phyloP scores from a whole-genome alignment of 2,329 filamentous ascomycete genomes.

The Hyphodiscus sp. region DNA sequence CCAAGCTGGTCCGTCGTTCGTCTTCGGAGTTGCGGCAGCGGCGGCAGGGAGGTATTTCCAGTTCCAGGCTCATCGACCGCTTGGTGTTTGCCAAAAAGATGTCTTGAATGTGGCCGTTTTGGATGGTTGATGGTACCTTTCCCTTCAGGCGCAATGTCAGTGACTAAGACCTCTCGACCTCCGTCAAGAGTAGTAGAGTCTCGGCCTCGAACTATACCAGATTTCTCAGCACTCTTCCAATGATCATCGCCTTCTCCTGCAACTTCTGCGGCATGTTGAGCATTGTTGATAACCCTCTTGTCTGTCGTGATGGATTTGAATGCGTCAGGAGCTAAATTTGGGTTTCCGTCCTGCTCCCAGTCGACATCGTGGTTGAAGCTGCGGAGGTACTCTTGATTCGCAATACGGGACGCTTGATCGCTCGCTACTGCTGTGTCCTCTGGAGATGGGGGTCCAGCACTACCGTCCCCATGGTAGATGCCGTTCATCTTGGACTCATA shows the following conservation, averaged over 20 bases:
- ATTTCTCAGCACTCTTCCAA: slow-evolving; percentile 59
- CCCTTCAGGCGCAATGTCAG: slow-evolving; percentile 56
- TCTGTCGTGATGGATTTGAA: slow-evolving; percentile 35
- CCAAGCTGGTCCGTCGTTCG: slow-evolving; percentile 62
- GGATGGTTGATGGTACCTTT: slow-evolving; percentile 51
- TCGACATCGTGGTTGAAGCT: slow-evolving; percentile 74
- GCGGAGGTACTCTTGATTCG: slow-evolving; percentile 44
- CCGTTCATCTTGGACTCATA: slow-evolving; percentile 56
- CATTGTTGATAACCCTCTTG: slow-evolving; percentile 51
- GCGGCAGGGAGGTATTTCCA: slow-evolving; percentile 48
- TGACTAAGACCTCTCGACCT: slow-evolving; percentile 65
- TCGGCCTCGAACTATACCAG: slow-evolving; percentile 55
- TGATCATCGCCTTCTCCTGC: slow-evolving; percentile 71
- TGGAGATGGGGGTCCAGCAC: slow-evolving; percentile 3
- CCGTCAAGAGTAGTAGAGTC: slow-evolving; percentile 64
- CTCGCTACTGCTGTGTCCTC: slow-evolving; percentile 32
- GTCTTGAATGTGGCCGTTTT: slow-evolving; percentile 35
- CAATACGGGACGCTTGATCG: slow-evolving; percentile 47
- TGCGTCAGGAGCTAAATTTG: slow-evolving; percentile 39
- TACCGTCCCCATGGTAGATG: slow-evolving; percentile 48
- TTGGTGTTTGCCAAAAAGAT: slow-evolving; percentile 7
- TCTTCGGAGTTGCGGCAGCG: slow-evolving; percentile 49
- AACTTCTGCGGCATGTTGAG: slow-evolving; percentile 65
- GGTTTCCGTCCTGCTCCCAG: slow-evolving; percentile 30
- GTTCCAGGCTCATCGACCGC: slow-evolving; percentile 18